Evolutionary conservation across 441 rosid species (phyloP).

Genomic region (Euphorbia corollata): DNA sequence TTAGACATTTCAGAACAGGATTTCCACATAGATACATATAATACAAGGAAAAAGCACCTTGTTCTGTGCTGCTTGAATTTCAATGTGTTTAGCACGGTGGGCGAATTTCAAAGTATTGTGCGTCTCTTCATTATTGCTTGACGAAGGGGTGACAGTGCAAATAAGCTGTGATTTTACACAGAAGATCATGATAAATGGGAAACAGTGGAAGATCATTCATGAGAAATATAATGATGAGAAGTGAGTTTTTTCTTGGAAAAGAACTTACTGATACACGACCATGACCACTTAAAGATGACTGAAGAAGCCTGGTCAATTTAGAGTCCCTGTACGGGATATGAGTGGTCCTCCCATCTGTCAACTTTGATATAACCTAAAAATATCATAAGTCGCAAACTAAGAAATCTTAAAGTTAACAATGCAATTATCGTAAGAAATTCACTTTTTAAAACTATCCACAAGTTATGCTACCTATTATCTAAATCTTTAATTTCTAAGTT

Average conservation of each 20-base stretch:
- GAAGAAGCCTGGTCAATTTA: slow-evolving; percentile 96
- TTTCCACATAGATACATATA: neutral
- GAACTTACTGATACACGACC: slow-evolving; percentile 96
- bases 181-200: slow-evolving; percentile 4
- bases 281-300: slow-evolving; percentile 92
- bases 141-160: slow-evolving; percentile 97
- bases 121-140: slow-evolving; percentile 95
- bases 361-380: slow-evolving; percentile 84
- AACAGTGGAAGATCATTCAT: neutral
- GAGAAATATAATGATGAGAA: neutral
- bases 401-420: slow-evolving; percentile 4
- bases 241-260: slow-evolving; percentile 15
- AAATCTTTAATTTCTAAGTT: neutral
- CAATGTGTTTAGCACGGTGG: slow-evolving; percentile 94
- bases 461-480: neutral
- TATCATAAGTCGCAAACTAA: slow-evolving; percentile 17
- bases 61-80: slow-evolving; percentile 88
- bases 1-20: neutral
- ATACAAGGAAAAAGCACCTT: slow-evolving; percentile 44
- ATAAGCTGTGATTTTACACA: slow-evolving; percentile 59
- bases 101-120: slow-evolving; percentile 98
- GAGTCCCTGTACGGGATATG: slow-evolving; percentile 98
- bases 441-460: slow-evolving; percentile 6
- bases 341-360: slow-evolving; percentile 88
- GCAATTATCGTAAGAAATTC: neutral